Evolutionary conservation across 2,329 filamentous ascomycete species (phyloP).

Genomic region (Colletotrichum camelliae): DNA sequence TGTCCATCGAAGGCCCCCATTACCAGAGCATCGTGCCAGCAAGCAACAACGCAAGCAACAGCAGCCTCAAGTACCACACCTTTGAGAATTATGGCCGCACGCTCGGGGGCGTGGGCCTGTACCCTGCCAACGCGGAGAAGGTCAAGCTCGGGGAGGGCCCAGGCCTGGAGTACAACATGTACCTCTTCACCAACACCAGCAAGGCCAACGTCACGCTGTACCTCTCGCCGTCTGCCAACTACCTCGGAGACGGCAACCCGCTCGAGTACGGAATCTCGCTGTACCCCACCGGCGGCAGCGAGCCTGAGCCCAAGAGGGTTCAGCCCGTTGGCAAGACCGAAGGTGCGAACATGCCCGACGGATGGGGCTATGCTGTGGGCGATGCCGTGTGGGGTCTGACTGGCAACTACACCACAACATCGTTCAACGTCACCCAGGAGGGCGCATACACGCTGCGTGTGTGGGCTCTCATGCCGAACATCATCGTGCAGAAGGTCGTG

Average conservation of each 20-base stretch:
- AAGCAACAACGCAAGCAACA: conserved; percentile 15
- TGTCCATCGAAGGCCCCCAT: conserved; percentile 61
- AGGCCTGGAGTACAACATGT: conserved; percentile 65
- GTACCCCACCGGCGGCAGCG: conserved; percentile 40
- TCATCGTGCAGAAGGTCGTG: conserved; percentile 62
- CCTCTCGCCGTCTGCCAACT: conserved; percentile 59
- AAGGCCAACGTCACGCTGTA: conserved; percentile 50
- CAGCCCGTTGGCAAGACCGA: conserved; percentile 47
- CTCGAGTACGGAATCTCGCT: conserved; percentile 57
- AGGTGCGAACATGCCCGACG: conserved; percentile 44
- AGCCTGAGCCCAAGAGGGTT: conserved; percentile 37
- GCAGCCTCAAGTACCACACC: conserved; percentile 48
- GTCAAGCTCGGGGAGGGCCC: conserved; percentile 55
- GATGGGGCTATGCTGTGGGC: conserved; percentile 48
- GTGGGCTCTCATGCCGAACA: conserved; percentile 56
- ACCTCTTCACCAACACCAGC: conserved; percentile 60
- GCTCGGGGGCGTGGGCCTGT: conserved; percentile 60
- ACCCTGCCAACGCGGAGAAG: conserved; percentile 56
- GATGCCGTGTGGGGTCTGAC: conserved; percentile 52
- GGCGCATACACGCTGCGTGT: conserved; percentile 55
- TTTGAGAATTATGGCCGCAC: conserved; percentile 64
- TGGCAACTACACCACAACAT: conserved; percentile 49
- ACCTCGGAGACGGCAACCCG: conserved; percentile 52
- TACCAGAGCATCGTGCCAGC: conserved; percentile 48
- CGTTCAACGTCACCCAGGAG: conserved; percentile 42